Base-by-base conservation (phyloP, 2,329 filamentous ascomycete genomes). In the Madurella mycetomatis region DNA sequence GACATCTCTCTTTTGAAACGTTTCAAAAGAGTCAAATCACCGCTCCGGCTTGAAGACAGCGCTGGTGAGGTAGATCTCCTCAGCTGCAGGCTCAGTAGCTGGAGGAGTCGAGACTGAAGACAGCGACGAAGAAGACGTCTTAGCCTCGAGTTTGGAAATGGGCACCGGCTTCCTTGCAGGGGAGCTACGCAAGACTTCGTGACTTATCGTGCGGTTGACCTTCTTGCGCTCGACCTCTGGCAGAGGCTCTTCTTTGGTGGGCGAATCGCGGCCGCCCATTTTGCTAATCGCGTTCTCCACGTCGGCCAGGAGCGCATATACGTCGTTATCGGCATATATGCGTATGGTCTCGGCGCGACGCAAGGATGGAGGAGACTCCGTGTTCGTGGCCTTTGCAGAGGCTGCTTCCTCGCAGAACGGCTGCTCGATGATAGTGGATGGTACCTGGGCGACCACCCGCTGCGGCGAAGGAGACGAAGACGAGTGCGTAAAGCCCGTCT, bases 241-340 rank as follows among this genome's bases (percentile, higher is more conserved):
- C n/a, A n/a, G 8, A 25, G 19, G 9, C 7, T 48, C 34, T 15
- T 57, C 70, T 54, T 68, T 70, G 49, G 65, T 4, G 16, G 73
- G 71, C 44, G 69, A 65, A 30, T 66, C 61, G 25, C 55, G 57
- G n/a, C 55, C 57, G 55, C 71, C 71, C 64, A 78, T 73, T 54
- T 72, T 72, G 49, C 70, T 77, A 64, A 85, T 81, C 63, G 83
- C 78, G 57, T 75, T 75, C 67, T 88, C 84, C 13, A 88, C 85
- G 60, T 88, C 85, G 1, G 81, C 82, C 41, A 88, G 73, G 1
- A 88, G 74, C 2, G 81, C 79, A 60, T 84, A 87, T 9, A 89
- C 79, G 45, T 86, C 84, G 55, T 82, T 80, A 55, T 84, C 84
- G 18, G 83, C 84, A 60, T 87, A 88, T 60, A 88, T 78, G 18